Evolutionary conservation across 208 protist species (phyloP).

Genomic region (Acanthamoeba castellanii): DNA sequence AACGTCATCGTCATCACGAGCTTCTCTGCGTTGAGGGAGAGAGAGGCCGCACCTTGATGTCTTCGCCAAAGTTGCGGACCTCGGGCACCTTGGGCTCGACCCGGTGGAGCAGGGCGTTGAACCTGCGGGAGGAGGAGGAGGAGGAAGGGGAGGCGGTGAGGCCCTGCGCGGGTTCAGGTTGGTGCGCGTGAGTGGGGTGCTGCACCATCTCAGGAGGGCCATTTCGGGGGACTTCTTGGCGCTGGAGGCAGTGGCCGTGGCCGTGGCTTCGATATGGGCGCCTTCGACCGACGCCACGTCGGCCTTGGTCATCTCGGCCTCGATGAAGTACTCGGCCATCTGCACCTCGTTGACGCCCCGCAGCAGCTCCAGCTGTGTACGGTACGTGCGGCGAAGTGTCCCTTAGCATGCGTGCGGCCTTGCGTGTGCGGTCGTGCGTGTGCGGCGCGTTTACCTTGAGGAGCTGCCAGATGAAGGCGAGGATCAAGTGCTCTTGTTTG

Average conservation of each 20-base stretch:
- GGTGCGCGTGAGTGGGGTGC: neutral
- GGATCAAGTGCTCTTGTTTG: conserved; percentile 53
- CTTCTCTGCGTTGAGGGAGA: neutral
- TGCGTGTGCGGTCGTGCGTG: neutral
- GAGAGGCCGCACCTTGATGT: conserved; percentile 43
- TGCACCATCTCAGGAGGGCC: conserved; percentile 1
- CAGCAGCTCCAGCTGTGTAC: neutral
- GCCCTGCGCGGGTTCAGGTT: neutral
- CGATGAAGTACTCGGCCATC: conserved; percentile 50
- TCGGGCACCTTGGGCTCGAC: neutral
- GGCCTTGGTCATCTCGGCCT: conserved; percentile 10
- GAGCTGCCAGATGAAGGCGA: conserved; percentile 60
- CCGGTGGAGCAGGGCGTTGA: neutral
- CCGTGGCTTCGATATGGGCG: neutral
- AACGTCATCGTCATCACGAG: too few relatives aligned
- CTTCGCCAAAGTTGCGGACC: conserved; percentile 46
- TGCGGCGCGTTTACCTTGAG: neutral
- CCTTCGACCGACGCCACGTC: neutral
- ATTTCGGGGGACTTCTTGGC: conserved; percentile 14
- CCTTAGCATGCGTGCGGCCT: neutral
- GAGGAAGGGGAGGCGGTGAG: neutral
- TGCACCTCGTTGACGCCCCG: neutral
- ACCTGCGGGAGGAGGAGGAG: neutral
- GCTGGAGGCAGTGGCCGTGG: neutral
- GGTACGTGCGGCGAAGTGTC: neutral